Evolutionary conservation across 2,329 filamentous ascomycete species (phyloP), one percentile per base, ranked within the genome.

Genomic region (Triangularia setosa): DNA sequence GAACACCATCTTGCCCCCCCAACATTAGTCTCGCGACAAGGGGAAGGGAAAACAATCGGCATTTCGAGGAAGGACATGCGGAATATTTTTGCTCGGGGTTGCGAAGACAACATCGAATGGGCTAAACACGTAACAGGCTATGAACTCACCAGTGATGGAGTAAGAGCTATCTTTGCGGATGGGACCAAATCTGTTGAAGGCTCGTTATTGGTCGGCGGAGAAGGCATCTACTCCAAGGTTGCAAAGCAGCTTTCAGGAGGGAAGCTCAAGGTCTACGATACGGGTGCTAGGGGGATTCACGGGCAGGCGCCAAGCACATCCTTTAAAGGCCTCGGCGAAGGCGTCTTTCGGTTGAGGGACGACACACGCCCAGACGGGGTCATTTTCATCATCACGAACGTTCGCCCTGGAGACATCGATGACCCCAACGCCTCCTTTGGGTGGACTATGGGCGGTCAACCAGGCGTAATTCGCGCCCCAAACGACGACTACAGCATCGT

Each of bases 41-140:
- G 52, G 7, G 84, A 77, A 44, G 84, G 83, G 4, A 86, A 88
- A 71, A 78, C 86, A 8, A 79, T 90, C 0, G 87, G 87, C 0
- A 87, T 89, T 48, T 80, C 85, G 0, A 76, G 87, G 4, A 87
- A 86, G 4, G 85, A 87, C 35, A 89, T 90, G 86, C 79, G 87
- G 2, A 78, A 74, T 56, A 67, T 85, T 4, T 89, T 90, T 69
- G 73, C 87, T 55, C 75, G 80, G 18, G 86, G 86, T 1, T 82
- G 81, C 63, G 86, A 88, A 65, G 72, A 79, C 0, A 76, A 76
- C 55, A 79, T 90, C 6, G 76, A 83, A 24, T 90, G 85, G 83
- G 77, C 73, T 11, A 80, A 80, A 62, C 79, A 83, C 3, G 84
- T 89, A 48, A 81, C 76, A 2, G 83, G 85, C 25, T 90, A 89